Base-by-base conservation (phyloP, 176 grass and related monocot genomes). In the Oryza nivara region DNA sequence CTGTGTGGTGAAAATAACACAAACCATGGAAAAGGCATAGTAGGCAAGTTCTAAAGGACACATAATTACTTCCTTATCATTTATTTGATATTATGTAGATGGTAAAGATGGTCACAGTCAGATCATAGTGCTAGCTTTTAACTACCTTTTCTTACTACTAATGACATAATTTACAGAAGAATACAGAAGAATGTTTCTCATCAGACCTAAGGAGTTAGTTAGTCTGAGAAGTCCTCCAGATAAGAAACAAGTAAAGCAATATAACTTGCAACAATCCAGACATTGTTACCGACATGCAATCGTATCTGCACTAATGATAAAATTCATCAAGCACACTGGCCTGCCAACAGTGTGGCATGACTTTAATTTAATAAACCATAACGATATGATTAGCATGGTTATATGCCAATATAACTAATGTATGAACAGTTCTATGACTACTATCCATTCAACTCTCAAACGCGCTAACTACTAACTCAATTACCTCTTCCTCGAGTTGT, bases 401-500 rank as follows among this genome's bases (percentile, higher is more conserved):
- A 26, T 36, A 15, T 36, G 65, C 10, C 35, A 72, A 77, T 34
- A 82, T 30, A 87, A 6, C 22, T 9, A 68, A 41, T 32, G 30
- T 52, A 77, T 38, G 19, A 71, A 36, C 9, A 76, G 38, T 35
- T 71, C 19, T 69, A 16, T 56, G 78, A 25, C 3, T 45, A 83
- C 48, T 79, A 32, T 56, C 45, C 14, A 52, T 12, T 6, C 11
- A 73, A 83, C 41, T 90, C 56, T 48, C 38, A 80, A 76, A 69
- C 67, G 78, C 22, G 75, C 17, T 77, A 79, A 83, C 12, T 77
- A 79, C 20, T 70, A 84, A 84, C 5, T 58, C 4, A 72, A 82
- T 68, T 89, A 94, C 97, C 90, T 96, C 97, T 87, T 99, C 89
- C 86, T 96, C 93, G 23, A 91, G 85, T 64, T 92, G 88, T 84